Evolutionary conservation across 2,329 filamentous ascomycete species (phyloP).

Genomic region (Acephala macrosclerotiorum): DNA sequence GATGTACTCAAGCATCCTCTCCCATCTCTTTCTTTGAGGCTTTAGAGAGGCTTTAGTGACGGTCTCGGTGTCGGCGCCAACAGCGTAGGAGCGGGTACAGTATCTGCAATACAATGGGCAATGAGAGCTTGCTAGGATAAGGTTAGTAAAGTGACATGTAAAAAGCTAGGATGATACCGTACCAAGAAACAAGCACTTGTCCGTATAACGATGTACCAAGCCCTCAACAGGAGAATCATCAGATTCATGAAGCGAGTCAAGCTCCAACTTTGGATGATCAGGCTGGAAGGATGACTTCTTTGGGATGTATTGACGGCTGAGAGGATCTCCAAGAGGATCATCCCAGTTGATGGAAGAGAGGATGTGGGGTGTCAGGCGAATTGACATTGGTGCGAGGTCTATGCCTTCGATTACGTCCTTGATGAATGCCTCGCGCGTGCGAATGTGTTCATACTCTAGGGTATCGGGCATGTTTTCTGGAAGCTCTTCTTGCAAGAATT

Average conservation of each 20-base stretch:
- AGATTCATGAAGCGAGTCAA: conserved; percentile 67
- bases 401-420: conserved; percentile 61
- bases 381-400: conserved; percentile 62
- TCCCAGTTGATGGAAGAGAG: conserved; percentile 66
- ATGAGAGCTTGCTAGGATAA: conserved; percentile 58
- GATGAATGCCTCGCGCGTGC: conserved; percentile 60
- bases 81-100: conserved; percentile 66
- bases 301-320: conserved; percentile 67
- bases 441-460: conserved; percentile 45
- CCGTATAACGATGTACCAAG: conserved; percentile 68
- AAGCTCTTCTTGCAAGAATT: conserved; percentile 58
- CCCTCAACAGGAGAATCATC: conserved; percentile 62
- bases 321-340: conserved; percentile 63
- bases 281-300: conserved; percentile 58
- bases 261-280: conserved; percentile 60
- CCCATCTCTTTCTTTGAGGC: conserved; percentile 55
- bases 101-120: conserved; percentile 70
- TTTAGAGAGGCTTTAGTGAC: conserved; percentile 55
- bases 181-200: conserved; percentile 69
- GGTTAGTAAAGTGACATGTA: not conserved
- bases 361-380: conserved; percentile 66
- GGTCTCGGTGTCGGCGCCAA: conserved; percentile 61
- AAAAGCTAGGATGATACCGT: conserved; percentile 33
- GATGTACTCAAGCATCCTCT: conserved; percentile 65
- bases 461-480: conserved; percentile 56